A percentile compares a stretch with the other conserved stretches of the same genome.
These are phyloP conservation scores for Penicillium verrucosum DNA, from an alignment of 2,329 filamentous ascomycete species.

Conservation along the genomic window DNA sequence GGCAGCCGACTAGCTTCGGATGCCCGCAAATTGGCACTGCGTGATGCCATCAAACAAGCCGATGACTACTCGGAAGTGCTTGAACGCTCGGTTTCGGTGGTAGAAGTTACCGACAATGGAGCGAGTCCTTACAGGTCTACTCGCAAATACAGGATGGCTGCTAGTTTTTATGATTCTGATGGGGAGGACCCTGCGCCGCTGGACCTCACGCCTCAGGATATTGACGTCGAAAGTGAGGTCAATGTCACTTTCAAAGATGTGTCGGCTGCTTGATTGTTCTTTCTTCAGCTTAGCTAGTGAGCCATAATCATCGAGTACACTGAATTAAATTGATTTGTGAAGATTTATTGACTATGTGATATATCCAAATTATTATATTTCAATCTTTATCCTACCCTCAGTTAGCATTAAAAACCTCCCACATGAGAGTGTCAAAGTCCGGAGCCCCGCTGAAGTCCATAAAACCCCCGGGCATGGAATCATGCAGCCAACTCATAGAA, in stretches of 20 bases:
- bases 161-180: neutral
- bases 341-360: neutral
- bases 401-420: constrained; percentile 24
- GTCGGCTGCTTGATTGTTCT: neutral
- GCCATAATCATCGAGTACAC: neutral
- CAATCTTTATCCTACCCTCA: neutral
- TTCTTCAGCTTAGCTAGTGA: neutral
- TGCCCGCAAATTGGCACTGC: constrained; percentile 22
- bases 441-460: constrained; percentile 26
- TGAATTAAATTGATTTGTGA: neutral
- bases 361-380: neutral
- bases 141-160: neutral
- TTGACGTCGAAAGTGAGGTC: constrained; percentile 9
- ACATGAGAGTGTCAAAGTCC: constrained; percentile 32
- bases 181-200: neutral
- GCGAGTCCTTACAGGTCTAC: neutral
- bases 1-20: constrained; percentile 17
- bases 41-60: constrained; percentile 25
- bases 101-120: constrained; percentile 13
- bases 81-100: constrained; percentile 13
- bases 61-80: constrained; percentile 22
- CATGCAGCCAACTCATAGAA: constrained; percentile 21
- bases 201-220: constrained; percentile 13
- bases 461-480: constrained; percentile 23
- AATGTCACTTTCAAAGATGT: constrained; percentile 2